These are phyloP conservation scores for Purpureocillium takamizusanense DNA, from an alignment of 2,329 filamentous ascomycete species.

Conservation along the genomic window DNA sequence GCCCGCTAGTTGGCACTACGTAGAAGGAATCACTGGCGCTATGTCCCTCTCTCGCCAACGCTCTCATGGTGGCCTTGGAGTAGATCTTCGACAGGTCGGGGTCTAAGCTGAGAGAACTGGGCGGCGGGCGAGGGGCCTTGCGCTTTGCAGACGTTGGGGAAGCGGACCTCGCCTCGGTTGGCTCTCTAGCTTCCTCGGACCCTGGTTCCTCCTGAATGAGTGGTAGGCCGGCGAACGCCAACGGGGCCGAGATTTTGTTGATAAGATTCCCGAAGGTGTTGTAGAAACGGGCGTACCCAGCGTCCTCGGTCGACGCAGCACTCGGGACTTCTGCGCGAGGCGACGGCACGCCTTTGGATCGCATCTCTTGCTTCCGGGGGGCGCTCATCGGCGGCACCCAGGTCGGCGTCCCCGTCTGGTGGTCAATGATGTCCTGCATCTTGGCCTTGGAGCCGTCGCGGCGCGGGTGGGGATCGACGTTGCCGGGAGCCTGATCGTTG, in stretches of 20 bases:
- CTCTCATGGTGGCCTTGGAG: slow-evolving; percentile 74
- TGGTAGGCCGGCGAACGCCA: slow-evolving; percentile 89
- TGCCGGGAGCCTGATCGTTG: slow-evolving; percentile 64
- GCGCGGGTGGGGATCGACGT: slow-evolving; percentile 49
- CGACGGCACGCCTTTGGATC: slow-evolving; percentile 14
- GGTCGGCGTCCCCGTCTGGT: slow-evolving; percentile 41
- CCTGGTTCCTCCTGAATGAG: slow-evolving; percentile 47
- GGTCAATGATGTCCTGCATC: slow-evolving; percentile 48
- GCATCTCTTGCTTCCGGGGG: slow-evolving; percentile 13
- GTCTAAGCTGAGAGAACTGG: slow-evolving; percentile 28
- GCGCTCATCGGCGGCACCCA: slow-evolving; percentile 36
- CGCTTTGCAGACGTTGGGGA: slow-evolving; percentile 27
- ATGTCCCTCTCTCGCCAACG: slow-evolving; percentile 61
- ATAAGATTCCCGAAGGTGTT: slow-evolving; percentile 83
- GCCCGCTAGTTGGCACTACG: slow-evolving; percentile 83
- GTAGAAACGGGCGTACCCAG: slow-evolving; percentile 86
- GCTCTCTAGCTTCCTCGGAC: slow-evolving; percentile 11
- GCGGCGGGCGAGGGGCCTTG: slow-evolving; percentile 15
- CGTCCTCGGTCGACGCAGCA: slow-evolving; percentile 42
- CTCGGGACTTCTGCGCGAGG: slow-evolving; percentile 14
- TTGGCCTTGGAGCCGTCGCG: slow-evolving; percentile 39
- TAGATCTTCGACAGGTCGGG: slow-evolving; percentile 79
- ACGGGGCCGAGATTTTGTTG: slow-evolving; percentile 77
- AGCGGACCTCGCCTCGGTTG: slow-evolving; percentile 25
- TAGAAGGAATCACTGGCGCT: slow-evolving; percentile 75